phyloP scores from a whole-genome alignment of 2,329 filamentous ascomycete species.

The Esteya vermicola region DNA sequence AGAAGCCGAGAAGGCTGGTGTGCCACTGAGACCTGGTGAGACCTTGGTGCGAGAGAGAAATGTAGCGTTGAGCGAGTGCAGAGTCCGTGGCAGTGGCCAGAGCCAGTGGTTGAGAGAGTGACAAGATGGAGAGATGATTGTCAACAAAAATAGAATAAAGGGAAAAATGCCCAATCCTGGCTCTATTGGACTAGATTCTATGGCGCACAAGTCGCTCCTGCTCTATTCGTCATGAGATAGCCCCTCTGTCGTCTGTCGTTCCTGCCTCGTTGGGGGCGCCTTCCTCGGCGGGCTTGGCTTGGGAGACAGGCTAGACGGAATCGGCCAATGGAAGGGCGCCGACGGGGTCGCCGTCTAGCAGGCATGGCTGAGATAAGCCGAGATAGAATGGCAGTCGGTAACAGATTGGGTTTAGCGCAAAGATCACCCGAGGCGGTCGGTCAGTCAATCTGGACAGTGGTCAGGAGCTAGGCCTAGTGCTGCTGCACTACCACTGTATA shows the following conservation, averaged over 20 bases:
- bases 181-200: too few species aligned
- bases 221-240: slow-evolving; percentile 1
- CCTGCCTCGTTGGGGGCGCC: slow-evolving; percentile 2
- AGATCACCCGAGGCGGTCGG: slow-evolving; percentile 6
- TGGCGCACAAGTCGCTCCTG: slow-evolving; percentile 2
- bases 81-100: too few species aligned
- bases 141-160: neutral
- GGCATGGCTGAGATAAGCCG: neutral
- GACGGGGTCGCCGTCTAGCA: slow-evolving; percentile 1
- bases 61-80: too few species aligned
- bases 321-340: neutral
- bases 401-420: slow-evolving; percentile 19
- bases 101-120: too few species aligned
- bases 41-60: too few species aligned
- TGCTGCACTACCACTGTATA: too few species aligned
- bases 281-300: neutral
- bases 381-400: slow-evolving; percentile 15
- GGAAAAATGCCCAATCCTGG: too few species aligned
- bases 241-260: neutral
- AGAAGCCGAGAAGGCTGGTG: too few species aligned
- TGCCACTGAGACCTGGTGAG: too few species aligned
- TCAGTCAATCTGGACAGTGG: slow-evolving; percentile 7
- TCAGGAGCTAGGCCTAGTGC: neutral
- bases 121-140: neutral
- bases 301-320: neutral